Base-by-base conservation (phyloP, 108 stramenopile genomes). In the Cyclostephanos tholiformis region DNA sequence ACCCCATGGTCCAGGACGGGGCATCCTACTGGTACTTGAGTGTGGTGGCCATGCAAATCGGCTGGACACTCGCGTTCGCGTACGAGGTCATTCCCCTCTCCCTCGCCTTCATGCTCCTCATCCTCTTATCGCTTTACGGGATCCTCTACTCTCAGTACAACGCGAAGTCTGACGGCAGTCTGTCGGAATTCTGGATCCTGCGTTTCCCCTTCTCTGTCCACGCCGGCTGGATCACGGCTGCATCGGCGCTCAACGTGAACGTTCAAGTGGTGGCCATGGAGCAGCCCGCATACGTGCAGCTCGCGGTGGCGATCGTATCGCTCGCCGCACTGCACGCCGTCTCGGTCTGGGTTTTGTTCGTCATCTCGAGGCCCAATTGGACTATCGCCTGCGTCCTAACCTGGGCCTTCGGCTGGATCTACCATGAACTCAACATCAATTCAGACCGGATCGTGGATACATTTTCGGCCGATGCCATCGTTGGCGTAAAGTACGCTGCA, bases 161-260 rank as follows among this genome's bases (percentile, higher is more conserved):
- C 49, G 36, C 72, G 8, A 68, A 65, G 11, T 61, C 71, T 0
- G 71, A 75, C 58, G 56, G 68, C 17, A 63, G 32, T 4, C 22
- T 78, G 6, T 29, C 22, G 49, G 80, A 84, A 58, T 88, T 83
- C 67, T 93, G 86, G 85, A n/a, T 88, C 0, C 65, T 89, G 36
- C 76, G 88, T 51, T 91, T 95, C 70, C 91, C 91, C 6, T 93
- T 95, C 74, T 65, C 80, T n/a, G 77, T 92, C 36, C 94, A 95
- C 71, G 64, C 56, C 23, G 91, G 88, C 11, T 95, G 94, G 94
- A 93, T 95, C 55, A 82, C 86, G 52, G 94, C 94, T 1, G 94
- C 94, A 16, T 75, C 87, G 11, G 64, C 82, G 17, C 75, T 95
- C 14, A 95, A 95, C 83, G 66, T 88, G 13, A 90, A 88, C 70